Conservation (phyloP, 805 yeast genomes). For the Candida xiaguanensis region DNA sequence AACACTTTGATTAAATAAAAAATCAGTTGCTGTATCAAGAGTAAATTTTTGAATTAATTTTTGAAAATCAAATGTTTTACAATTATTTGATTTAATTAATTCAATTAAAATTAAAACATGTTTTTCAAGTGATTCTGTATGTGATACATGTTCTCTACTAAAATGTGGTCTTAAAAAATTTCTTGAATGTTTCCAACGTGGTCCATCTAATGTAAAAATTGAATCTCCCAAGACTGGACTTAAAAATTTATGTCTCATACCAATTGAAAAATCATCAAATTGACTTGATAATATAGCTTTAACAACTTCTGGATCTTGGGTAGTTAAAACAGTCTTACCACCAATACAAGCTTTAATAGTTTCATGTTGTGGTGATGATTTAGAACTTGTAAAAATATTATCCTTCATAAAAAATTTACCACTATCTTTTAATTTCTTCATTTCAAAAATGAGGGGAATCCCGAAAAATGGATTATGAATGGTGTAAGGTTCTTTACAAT, state of each 20-base stretch:
- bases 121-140: conserved; percentile 36
- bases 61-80: conserved; percentile 33
- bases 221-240: conserved; percentile 40
- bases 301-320: conserved; percentile 38
- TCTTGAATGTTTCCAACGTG: conserved; percentile 41
- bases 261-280: conserved; percentile 37
- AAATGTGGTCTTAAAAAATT: conserved; percentile 43
- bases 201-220: conserved; percentile 39
- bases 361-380: neutral
- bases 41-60: conserved; percentile 35
- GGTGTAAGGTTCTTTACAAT: neutral
- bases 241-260: conserved; percentile 33
- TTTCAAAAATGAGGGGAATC: neutral
- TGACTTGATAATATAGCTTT: conserved; percentile 40
- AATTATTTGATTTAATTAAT: conserved; percentile 24
- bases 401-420: neutral
- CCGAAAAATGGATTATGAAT: conserved; percentile 3
- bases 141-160: conserved; percentile 41
- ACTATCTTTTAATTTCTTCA: neutral
- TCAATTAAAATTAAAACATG: conserved; percentile 33
- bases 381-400: neutral
- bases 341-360: neutral
- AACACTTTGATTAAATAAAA: conserved; percentile 39
- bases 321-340: conserved; percentile 1
- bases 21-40: conserved; percentile 39